A percentile compares a stretch with the other conserved stretches of the same genome.
Conservation (phyloP, 2,329 filamentous ascomycete species). For the Claviceps purpurea region DNA sequence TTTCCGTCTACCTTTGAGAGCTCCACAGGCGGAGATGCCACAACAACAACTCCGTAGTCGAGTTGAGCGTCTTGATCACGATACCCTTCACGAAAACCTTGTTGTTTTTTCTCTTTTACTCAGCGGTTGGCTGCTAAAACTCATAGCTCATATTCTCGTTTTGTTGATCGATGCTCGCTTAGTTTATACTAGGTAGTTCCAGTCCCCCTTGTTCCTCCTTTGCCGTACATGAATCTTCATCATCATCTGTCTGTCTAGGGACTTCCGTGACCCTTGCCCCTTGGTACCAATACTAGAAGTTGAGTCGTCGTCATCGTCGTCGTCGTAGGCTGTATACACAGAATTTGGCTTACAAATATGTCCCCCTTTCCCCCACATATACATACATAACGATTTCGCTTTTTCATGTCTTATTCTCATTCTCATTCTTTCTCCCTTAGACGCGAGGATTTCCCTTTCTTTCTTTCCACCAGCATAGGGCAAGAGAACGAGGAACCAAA, state of each 20-base stretch:
- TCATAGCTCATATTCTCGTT: neutral
- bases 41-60: neutral
- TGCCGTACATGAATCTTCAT: no score
- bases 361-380: neutral
- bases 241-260: no score
- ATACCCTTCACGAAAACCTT: neutral
- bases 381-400: neutral
- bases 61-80: neutral
- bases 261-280: no score
- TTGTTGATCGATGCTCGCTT: neutral
- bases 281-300: no score
- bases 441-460: no score
- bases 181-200: neutral
- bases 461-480: no score
- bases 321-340: neutral
- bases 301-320: neutral
- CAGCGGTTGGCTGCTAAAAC: neutral
- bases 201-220: neutral
- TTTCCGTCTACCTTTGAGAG: neutral
- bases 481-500: neutral
- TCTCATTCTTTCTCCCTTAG: no score
- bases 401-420: neutral
- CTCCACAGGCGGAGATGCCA: neutral
- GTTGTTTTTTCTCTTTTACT: neutral
- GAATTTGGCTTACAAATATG: constrained; percentile 1